Evolutionary conservation across 805 yeast species (phyloP), one percentile per base, ranked within the genome.

Genomic region (Zygoascus biomembranicola): DNA sequence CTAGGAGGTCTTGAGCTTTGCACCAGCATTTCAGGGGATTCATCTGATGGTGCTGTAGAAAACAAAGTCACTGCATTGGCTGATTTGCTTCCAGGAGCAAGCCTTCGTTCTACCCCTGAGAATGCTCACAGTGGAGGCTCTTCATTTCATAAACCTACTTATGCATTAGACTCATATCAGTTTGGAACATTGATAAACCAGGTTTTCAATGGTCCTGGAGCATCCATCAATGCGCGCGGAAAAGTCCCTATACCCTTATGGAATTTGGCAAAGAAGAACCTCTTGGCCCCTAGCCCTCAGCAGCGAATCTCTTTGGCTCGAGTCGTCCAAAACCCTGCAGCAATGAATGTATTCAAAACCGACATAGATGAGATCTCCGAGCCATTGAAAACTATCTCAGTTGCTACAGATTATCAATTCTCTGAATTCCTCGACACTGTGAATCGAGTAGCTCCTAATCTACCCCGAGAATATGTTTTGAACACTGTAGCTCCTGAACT

Each of bases 1-100:
- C 65, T 90, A 28, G 85, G 86, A 55, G 96, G 96, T 0, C 81
- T 90, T 61, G 97, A 90, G 66, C 66, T 84, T 1, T 68, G 81
- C 37, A 75, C 84, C 1, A 75, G 76, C 18, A 42, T 45, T 9
- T 11, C 35, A n/a, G 52, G 46, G 16, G 37, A 41, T 28, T 61
- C 66, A 5, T 16, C 19, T 20, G 67, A 62, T n/a, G 64, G 61
- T 18, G 57, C 66, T 2, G 23, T 35, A n/a, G 32, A 49, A 8
- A 43, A 20, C 16, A 19, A 41, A 4, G 10, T 68, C 1, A 77
- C 73, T 57, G 65, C 75, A 39, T 64, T 65, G 43, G 73, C 68
- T 3, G 59, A 65, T 13, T 57, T 64, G 13, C 56, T 69, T 31
- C 73, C 74, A 1, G 69, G 67, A 4, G 63, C 69, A 32, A 58